Conservation (phyloP, 495 filamentous ascomycete genomes). For the Alectoria sarmentosa region DNA sequence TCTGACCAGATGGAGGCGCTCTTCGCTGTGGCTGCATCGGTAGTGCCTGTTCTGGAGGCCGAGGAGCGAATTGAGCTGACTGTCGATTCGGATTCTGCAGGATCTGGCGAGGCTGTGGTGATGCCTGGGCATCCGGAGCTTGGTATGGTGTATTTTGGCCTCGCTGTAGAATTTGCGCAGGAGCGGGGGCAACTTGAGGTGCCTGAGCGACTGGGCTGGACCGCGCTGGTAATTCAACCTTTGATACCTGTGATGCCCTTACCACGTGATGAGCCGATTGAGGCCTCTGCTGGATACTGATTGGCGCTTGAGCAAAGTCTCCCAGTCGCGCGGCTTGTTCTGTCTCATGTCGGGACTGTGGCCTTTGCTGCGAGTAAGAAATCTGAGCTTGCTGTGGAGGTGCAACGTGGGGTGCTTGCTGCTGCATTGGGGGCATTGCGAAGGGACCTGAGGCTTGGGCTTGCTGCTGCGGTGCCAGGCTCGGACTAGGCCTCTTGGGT, state of each 20-base stretch:
- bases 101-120: constrained; percentile 37
- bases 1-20: constrained; percentile 26
- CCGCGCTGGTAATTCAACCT: constrained; percentile 42
- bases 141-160: constrained; percentile 35
- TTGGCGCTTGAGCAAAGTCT: constrained; percentile 4
- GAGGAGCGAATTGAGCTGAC: constrained; percentile 30
- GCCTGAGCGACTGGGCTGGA: constrained; percentile 18
- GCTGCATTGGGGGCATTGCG: constrained; percentile 19
- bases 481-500: constrained; percentile 40
- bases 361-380: constrained; percentile 7
- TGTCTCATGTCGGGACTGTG: background rate
- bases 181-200: constrained; percentile 4
- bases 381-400: background rate
- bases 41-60: constrained; percentile 27
- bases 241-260: constrained; percentile 14
- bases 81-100: constrained; percentile 44
- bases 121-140: constrained; percentile 16
- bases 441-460: constrained; percentile 19
- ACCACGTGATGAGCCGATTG: constrained; percentile 12
- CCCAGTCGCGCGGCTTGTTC: background rate
- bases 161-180: constrained; percentile 33
- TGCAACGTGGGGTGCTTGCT: constrained; percentile 19
- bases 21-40: constrained; percentile 24
- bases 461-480: constrained; percentile 32
- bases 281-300: constrained; percentile 14